phyloP scores from a whole-genome alignment of 768 basidiomycete genomes.

The Lactarius evosmus region DNA sequence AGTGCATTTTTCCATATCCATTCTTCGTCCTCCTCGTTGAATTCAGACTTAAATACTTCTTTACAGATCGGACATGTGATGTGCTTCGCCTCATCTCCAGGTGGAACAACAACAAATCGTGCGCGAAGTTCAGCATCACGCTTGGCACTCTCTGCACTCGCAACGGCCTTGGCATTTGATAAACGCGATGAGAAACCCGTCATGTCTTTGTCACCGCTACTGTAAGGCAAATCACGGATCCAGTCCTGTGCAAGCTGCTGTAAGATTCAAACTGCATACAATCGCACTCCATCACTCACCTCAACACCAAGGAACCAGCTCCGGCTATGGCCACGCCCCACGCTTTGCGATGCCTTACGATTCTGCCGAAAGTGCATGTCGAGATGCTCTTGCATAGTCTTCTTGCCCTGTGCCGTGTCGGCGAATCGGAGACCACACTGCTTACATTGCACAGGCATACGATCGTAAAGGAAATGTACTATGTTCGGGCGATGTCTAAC shows the following conservation, averaged over 20 bases:
- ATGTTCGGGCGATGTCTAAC: constrained; percentile 58
- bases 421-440: constrained; percentile 90
- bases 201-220: constrained; percentile 65
- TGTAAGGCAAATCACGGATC: constrained; percentile 63
- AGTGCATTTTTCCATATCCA: constrained; percentile 97
- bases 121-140: constrained; percentile 72
- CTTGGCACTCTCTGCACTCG: constrained; percentile 63
- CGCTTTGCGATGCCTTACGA: constrained; percentile 70
- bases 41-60: constrained; percentile 87
- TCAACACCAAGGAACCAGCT: constrained; percentile 86
- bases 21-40: constrained; percentile 92
- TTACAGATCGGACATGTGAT: constrained; percentile 96
- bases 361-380: constrained; percentile 98
- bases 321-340: constrained; percentile 82
- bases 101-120: constrained; percentile 84
- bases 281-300: constrained; percentile 45
- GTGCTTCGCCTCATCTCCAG: constrained; percentile 78
- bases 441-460: constrained; percentile 80
- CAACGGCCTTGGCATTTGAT: constrained; percentile 53
- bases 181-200: constrained; percentile 50
- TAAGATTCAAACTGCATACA: not conserved
- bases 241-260: constrained; percentile 62
- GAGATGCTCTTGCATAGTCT: constrained; percentile 79
- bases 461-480: constrained; percentile 66
- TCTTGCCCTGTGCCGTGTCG: constrained; percentile 67